These are phyloP conservation scores for Tolypocladium cylindrosporum DNA, from an alignment of 2,329 filamentous ascomycete species.

Conservation along the genomic window DNA sequence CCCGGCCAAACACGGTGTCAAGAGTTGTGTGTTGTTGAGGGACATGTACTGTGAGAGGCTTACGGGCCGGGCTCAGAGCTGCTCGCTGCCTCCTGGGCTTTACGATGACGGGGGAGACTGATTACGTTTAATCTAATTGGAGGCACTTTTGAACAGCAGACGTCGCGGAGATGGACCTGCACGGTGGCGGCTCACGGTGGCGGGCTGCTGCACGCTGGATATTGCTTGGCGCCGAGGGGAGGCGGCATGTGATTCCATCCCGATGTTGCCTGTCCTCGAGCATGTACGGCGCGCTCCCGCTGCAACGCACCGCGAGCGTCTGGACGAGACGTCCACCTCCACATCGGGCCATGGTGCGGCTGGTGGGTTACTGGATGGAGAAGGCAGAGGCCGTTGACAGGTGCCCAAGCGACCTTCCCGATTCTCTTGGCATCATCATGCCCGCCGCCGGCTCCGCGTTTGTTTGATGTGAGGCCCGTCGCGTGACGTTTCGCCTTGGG, in stretches of 20 bases:
- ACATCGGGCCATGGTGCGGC: background rate
- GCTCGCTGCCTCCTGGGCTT: background rate
- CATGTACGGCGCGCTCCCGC: background rate
- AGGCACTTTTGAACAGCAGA: background rate
- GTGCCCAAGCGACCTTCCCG: background rate
- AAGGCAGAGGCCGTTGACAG: background rate
- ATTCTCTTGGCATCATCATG: background rate
- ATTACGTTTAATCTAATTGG: background rate
- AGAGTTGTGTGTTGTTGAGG: background rate
- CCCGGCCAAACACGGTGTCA: constrained; percentile 2
- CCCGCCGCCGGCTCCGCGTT: background rate
- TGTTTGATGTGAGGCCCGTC: background rate
- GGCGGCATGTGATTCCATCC: background rate
- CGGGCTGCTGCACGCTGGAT: background rate
- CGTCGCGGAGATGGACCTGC: background rate
- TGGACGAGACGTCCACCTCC: background rate
- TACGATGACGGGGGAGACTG: background rate
- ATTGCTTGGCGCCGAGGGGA: background rate
- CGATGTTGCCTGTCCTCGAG: background rate
- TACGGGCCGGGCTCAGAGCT: background rate
- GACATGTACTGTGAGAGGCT: background rate
- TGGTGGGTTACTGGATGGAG: background rate
- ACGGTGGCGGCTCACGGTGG: too few relatives aligned
- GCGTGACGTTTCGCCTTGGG: background rate
- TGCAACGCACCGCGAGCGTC: background rate